Percentiles rank a stretch among this genome's conserved stretches.
phyloP scores from a whole-genome alignment of 345 rosid genomes.

The Salix caprea region DNA sequence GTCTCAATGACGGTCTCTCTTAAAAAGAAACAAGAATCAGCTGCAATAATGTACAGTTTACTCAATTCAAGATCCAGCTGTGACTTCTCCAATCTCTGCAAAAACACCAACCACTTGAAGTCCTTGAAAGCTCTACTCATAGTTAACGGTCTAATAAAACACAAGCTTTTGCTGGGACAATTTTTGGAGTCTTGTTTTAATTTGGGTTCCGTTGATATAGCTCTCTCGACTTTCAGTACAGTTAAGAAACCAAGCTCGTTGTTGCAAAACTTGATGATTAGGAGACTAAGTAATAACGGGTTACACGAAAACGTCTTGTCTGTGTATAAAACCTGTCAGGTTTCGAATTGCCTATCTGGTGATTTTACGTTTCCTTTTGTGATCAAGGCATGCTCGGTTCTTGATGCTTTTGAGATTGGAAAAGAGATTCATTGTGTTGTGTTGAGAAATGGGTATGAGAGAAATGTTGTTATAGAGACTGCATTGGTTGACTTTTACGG shows the following conservation, averaged over 20 bases:
- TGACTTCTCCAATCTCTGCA: conserved; percentile 17
- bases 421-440: conserved; percentile 40
- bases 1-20: too few species aligned
- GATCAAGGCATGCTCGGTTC: conserved; percentile 43
- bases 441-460: conserved; percentile 37
- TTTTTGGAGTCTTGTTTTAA: conserved; percentile 37
- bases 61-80: not conserved
- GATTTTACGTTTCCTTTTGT: conserved; percentile 42
- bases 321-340: conserved; percentile 28
- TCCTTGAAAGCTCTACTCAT: conserved; percentile 31
- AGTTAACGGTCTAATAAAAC: conserved; percentile 22
- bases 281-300: conserved; percentile 32
- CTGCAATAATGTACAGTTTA: not conserved
- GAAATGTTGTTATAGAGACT: conserved; percentile 33
- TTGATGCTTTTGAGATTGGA: conserved; percentile 27
- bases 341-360: conserved; percentile 29
- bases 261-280: conserved; percentile 38
- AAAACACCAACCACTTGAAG: conserved; percentile 24
- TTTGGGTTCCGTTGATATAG: conserved; percentile 28
- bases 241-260: conserved; percentile 11
- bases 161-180: conserved; percentile 12
- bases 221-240: conserved; percentile 33
- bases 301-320: conserved; percentile 32
- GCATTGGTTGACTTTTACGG: conserved; percentile 20
- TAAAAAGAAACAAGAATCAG: too few species aligned